Evolutionary conservation across 148 eudicot species (phyloP).

Genomic region (Talinum fruticosum): DNA sequence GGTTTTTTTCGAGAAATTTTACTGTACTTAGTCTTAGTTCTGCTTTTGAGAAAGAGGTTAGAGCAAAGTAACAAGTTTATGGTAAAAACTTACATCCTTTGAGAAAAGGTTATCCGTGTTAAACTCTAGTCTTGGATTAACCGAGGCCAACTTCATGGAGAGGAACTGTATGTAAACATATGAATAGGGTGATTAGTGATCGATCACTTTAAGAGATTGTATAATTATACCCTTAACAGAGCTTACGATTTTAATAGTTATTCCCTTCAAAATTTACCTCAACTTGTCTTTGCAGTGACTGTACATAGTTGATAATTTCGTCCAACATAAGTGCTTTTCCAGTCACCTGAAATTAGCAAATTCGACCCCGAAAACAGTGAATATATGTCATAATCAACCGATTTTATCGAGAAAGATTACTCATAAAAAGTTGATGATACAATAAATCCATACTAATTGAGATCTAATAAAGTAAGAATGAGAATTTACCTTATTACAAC

Average conservation of each 20-base stretch:
- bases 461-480: not conserved
- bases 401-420: not conserved
- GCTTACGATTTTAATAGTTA: not conserved
- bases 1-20: not conserved
- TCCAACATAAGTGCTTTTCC: constrained; percentile 97
- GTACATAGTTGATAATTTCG: constrained; percentile 92
- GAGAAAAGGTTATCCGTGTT: constrained; percentile 41
- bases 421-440: not conserved
- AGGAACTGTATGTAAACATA: constrained; percentile 47
- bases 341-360: constrained; percentile 51
- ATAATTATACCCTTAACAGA: not conserved
- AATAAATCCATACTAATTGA: not conserved
- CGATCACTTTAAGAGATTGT: not conserved
- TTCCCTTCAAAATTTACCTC: constrained; percentile 47
- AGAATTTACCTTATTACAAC: constrained; percentile 76
- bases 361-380: not conserved
- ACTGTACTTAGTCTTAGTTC: not conserved
- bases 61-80: not conserved
- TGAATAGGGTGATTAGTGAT: not conserved
- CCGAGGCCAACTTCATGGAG: constrained; percentile 82
- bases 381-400: not conserved
- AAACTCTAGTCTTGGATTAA: constrained; percentile 51
- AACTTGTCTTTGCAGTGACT: constrained; percentile 88
- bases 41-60: not conserved
- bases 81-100: constrained; percentile 53